These are phyloP conservation scores for Clathrospora elynae DNA, from an alignment of 2,329 filamentous ascomycete species.

Conservation along the genomic window DNA sequence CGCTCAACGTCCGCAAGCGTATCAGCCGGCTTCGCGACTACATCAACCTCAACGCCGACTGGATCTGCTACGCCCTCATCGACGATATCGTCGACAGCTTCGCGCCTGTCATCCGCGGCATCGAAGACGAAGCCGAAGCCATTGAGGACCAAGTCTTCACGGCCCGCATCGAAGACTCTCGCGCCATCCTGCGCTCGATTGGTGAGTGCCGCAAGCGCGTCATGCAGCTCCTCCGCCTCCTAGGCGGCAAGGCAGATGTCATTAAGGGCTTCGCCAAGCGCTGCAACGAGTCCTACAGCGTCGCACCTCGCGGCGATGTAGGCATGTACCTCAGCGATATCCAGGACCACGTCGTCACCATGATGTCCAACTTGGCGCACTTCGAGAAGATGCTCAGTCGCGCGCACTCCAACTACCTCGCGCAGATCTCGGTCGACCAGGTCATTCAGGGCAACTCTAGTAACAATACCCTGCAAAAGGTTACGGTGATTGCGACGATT, in stretches of 20 bases:
- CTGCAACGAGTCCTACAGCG: slow-evolving; percentile 95
- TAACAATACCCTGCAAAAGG: slow-evolving; percentile 90
- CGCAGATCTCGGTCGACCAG: slow-evolving; percentile 90
- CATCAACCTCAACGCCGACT: slow-evolving; percentile 91
- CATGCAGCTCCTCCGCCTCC: slow-evolving; percentile 87
- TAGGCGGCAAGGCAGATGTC: slow-evolving; percentile 98
- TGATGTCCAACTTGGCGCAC: slow-evolving; percentile 95
- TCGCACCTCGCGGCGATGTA: slow-evolving; percentile 94
- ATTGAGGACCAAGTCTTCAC: slow-evolving; percentile 97
- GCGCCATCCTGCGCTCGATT: slow-evolving; percentile 83
- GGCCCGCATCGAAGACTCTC: slow-evolving; percentile 86
- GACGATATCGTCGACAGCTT: slow-evolving; percentile 98
- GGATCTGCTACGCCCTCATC: slow-evolving; percentile 98
- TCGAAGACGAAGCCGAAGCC: slow-evolving; percentile 85
- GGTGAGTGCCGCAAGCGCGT: slow-evolving; percentile 92
- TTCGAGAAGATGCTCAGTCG: slow-evolving; percentile 98
- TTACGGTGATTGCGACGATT: slow-evolving; percentile 91
- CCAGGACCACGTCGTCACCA: slow-evolving; percentile 98
- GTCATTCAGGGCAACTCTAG: slow-evolving; percentile 85
- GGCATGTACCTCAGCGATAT: slow-evolving; percentile 96
- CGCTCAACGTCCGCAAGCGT: slow-evolving; percentile 84
- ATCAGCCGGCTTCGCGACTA: slow-evolving; percentile 95
- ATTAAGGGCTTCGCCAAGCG: slow-evolving; percentile 97
- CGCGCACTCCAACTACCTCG: slow-evolving; percentile 93
- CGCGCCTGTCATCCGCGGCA: slow-evolving; percentile 82